Base-by-base conservation (phyloP, 2,329 filamentous ascomycete species). In the Juglanconis sp. region DNA sequence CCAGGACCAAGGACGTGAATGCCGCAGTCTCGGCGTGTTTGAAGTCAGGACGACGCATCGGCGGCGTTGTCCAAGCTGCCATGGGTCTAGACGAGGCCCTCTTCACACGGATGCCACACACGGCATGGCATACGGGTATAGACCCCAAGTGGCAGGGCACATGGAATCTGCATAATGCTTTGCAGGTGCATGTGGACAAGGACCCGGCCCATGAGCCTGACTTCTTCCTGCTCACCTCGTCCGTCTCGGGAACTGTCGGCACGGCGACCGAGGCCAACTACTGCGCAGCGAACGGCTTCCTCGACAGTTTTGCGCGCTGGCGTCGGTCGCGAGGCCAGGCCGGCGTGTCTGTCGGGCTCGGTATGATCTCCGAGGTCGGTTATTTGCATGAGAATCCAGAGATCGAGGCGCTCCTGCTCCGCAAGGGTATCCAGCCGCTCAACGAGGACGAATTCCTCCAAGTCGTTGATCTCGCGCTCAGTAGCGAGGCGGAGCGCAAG, bases 121-220 rank as follows among this genome's bases (percentile, higher is more conserved):
- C 74, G 1, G 75, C 82, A 38, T 86, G 79, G 65, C 71, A 71
- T 7, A 69, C 73, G 3, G 79, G 15, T 4, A 4, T 81, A 35
- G 72, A 76, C 52, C 79, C 80, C 64, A 86, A 86, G 68, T 77
- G 83, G 0, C 71, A 77, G 5, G 81, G 81, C 7, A 79, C 77
- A 1, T 80, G 77, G 76, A 84, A 85, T 68, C 74, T 84, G 57
- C 80, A 85, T 68, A 70, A 75, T 13, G 75, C 76, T 1, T 71
- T 81, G 1, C 63, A 24, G 24, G 24, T 24, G 24, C 24, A 24
- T 24, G 24, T 24, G 24, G 24, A 24, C 24, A 24, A 24, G 24
- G 24, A 24, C 24, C 24, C 24, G 2, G 69, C 24, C 66, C 0
- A 69, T 71, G 13, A 5, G 4, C 0, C 11, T 35, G 53, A 56